phyloP scores from a whole-genome alignment of 257 asterid genomes.

The Primulina eburnea region DNA sequence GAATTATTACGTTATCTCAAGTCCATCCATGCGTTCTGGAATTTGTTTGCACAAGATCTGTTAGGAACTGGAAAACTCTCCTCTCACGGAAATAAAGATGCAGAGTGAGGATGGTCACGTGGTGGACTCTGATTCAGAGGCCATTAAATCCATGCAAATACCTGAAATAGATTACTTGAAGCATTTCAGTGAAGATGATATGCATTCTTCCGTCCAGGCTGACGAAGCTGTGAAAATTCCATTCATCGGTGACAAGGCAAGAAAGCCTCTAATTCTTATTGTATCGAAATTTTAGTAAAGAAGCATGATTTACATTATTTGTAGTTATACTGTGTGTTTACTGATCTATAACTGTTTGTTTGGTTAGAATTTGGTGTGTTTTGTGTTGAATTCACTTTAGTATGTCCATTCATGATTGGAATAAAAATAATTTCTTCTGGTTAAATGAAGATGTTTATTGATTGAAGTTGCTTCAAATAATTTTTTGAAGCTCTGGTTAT shows the following conservation, averaged over 20 bases:
- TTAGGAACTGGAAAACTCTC: not conserved
- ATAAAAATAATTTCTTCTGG: not conserved
- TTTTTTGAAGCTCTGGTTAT: constrained; percentile 3
- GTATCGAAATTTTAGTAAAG: too few species aligned
- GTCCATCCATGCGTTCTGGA: not conserved
- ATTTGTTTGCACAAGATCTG: not conserved
- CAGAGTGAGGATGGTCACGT: not conserved
- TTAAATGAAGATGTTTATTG: constrained; percentile 7
- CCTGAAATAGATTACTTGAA: not conserved
- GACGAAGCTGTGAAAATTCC: not conserved
- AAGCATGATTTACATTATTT: not conserved
- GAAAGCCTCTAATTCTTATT: not conserved
- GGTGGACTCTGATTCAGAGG: not conserved
- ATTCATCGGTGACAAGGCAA: not conserved
- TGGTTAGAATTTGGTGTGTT: not conserved
- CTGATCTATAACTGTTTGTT: not conserved
- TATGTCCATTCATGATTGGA: not conserved
- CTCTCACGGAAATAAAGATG: not conserved
- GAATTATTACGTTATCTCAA: not conserved
- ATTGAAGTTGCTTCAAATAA: constrained; percentile 7
- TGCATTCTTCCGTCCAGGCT: not conserved
- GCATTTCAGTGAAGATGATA: not conserved
- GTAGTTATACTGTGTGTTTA: not conserved
- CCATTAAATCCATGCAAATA: not conserved
- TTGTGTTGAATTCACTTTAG: not conserved